phyloP scores from a whole-genome alignment of 352 stramenopile species.

The Phytophthora capsici region DNA sequence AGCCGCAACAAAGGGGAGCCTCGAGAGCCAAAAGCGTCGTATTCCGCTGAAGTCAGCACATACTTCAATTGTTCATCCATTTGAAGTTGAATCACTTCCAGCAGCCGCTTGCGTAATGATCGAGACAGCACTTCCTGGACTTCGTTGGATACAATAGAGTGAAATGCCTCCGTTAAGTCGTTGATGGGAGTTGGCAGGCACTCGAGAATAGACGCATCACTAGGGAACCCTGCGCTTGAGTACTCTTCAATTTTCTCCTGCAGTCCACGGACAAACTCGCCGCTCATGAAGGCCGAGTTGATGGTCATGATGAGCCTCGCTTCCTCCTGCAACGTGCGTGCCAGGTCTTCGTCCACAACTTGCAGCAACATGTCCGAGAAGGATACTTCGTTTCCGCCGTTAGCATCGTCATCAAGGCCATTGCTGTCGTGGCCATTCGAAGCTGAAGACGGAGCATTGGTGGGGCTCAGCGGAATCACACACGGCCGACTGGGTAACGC shows the following conservation, averaged over 20 bases:
- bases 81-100: slow-evolving; percentile 48
- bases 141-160: slow-evolving; percentile 76
- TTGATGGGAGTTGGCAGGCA: slow-evolving; percentile 76
- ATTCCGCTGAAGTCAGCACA: slow-evolving; percentile 67
- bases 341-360: slow-evolving; percentile 81
- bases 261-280: slow-evolving; percentile 70
- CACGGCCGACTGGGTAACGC: slow-evolving; percentile 67
- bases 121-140: slow-evolving; percentile 65
- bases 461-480: slow-evolving; percentile 52
- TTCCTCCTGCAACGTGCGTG: slow-evolving; percentile 64
- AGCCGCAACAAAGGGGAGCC: slow-evolving; percentile 72
- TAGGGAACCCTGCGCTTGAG: slow-evolving; percentile 51
- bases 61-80: slow-evolving; percentile 69
- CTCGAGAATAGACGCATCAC: slow-evolving; percentile 65
- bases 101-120: slow-evolving; percentile 53
- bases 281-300: slow-evolving; percentile 84
- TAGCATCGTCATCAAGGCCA: slow-evolving; percentile 17
- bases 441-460: slow-evolving; percentile 7
- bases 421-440: background rate
- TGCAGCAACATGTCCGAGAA: slow-evolving; percentile 85
- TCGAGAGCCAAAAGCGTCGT: slow-evolving; percentile 64
- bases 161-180: slow-evolving; percentile 75
- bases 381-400: slow-evolving; percentile 49
- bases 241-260: slow-evolving; percentile 68
- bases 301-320: slow-evolving; percentile 89